Base-by-base conservation (phyloP, 768 basidiomycete species). In the Rhodotorula taiwanensis region DNA sequence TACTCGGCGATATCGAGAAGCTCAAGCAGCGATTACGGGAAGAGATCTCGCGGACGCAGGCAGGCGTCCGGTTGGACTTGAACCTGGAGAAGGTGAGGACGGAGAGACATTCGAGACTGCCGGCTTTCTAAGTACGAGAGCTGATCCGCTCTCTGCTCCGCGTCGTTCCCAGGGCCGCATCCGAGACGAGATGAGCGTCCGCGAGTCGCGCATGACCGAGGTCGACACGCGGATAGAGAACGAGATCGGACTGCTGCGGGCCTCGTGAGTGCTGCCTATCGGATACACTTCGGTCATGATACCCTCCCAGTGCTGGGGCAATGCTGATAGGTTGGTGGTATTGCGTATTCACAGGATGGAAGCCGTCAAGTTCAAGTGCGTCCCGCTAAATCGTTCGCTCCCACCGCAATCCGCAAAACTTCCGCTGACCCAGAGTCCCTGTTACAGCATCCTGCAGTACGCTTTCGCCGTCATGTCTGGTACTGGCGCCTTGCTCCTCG, bases 191-290 rank as follows among this genome's bases (percentile, higher is more conserved):
- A 85, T 84, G 69, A 86, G 84, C 70, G 84, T 84, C 44, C 89
- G 97, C 72, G 92, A 95, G 72, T 79, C 93, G 55, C 97, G 97
- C 83, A 88, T 98, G 73, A 91, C 90, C 75, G 94, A 99, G 75
- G 92, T 97, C 23, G 94, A 98, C 72, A 97, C 94, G 6, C 79
- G 89, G 74, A 97, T 98, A 70, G 94, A 99, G 76, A 67, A 64
- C 52, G 72, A 73, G 53, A 70, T 72, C 41, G 63, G 66, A 13
- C 41, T 64, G 43, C 25, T 69, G 20, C 42, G 64, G 33, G 59
- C 66, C 7, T 34, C 51, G 51, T 52, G 51, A 33, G 51, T 52
- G 14, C 13, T 16, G 51, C n/a, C 25, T 18, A 13, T 57, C n/a
- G 33, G 14, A 13, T 20, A 18, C 30, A 11, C 18, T 50, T 20